Percentiles rank a stretch among this genome's conserved stretches.
Evolutionary conservation across 352 stramenopile species (phyloP).

Genomic region (Globisporangium megalacanthum): DNA sequence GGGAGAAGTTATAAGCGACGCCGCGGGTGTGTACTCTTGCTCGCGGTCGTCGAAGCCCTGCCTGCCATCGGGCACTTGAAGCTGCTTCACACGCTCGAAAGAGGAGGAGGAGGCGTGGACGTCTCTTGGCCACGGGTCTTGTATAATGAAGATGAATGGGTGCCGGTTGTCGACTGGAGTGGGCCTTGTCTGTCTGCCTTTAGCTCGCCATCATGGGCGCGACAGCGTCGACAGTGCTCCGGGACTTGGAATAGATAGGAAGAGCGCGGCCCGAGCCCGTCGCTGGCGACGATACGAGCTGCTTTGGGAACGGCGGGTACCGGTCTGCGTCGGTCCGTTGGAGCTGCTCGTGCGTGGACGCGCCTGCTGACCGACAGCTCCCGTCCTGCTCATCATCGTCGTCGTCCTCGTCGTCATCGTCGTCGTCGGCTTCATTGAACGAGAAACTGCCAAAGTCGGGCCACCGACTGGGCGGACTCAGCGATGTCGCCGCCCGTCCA

Average conservation of each 20-base stretch:
- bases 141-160: too few species aligned
- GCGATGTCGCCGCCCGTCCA: neutral
- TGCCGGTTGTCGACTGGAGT: too few species aligned
- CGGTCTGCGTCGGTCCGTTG: neutral
- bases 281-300: neutral
- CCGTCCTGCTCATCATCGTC: neutral
- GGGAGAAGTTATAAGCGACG: too few species aligned
- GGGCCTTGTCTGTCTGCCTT: neutral
- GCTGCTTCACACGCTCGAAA: too few species aligned
- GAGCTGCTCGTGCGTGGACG: constrained; percentile 11
- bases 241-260: constrained; percentile 11
- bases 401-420: constrained; percentile 6
- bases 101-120: too few species aligned
- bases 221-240: constrained; percentile 3
- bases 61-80: too few species aligned
- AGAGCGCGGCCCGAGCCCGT: neutral
- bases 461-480: constrained; percentile 11
- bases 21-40: too few species aligned
- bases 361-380: constrained; percentile 8
- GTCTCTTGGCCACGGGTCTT: too few species aligned
- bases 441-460: constrained; percentile 2
- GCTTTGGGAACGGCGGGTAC: neutral
- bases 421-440: constrained; percentile 9
- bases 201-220: constrained; percentile 13
- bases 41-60: too few species aligned